Conservation (phyloP, 805 yeast species). For the Helenozyma baotianmanensis region DNA sequence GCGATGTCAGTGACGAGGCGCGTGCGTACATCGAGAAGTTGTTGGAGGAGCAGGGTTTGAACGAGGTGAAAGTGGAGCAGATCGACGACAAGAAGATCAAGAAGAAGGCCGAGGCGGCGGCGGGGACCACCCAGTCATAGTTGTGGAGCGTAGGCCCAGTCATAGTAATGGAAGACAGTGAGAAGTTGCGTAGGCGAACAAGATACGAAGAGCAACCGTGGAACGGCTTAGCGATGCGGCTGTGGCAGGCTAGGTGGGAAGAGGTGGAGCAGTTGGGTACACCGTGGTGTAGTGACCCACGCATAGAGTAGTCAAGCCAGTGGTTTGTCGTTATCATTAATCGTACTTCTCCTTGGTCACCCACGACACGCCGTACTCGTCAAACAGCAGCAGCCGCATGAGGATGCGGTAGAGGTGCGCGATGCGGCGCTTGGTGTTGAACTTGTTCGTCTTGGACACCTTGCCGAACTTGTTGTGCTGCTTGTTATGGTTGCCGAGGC, state of each 20-base stretch:
- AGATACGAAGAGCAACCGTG: too few species aligned
- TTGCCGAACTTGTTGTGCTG: conserved; percentile 17
- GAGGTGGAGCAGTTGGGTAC: too few species aligned
- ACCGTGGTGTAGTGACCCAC: too few species aligned
- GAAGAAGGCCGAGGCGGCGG: conserved; percentile 23
- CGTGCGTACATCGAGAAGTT: conserved; percentile 68
- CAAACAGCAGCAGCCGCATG: conserved; percentile 12
- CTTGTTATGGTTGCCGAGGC: conserved; percentile 18
- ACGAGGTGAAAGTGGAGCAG: conserved; percentile 84
- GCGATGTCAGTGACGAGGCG: conserved; percentile 91
- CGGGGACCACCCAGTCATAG: background rate
- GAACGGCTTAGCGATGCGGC: too few species aligned
- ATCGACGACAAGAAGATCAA: conserved; percentile 78
- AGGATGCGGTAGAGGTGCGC: conserved; percentile 17
- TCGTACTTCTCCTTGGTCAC: conserved; percentile 15
- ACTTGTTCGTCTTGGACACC: conserved; percentile 15
- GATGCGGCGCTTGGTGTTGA: conserved; percentile 17
- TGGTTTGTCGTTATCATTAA: background rate
- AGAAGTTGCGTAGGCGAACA: too few species aligned
- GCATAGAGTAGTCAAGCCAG: too few species aligned
- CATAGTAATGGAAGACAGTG: too few species aligned
- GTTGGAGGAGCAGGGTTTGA: conserved; percentile 75
- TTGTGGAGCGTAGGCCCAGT: too few species aligned
- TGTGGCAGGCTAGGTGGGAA: too few species aligned
- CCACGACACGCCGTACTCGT: conserved; percentile 17